phyloP scores from a whole-genome alignment of 108 stramenopile genomes.

The Bacterosira constricta region DNA sequence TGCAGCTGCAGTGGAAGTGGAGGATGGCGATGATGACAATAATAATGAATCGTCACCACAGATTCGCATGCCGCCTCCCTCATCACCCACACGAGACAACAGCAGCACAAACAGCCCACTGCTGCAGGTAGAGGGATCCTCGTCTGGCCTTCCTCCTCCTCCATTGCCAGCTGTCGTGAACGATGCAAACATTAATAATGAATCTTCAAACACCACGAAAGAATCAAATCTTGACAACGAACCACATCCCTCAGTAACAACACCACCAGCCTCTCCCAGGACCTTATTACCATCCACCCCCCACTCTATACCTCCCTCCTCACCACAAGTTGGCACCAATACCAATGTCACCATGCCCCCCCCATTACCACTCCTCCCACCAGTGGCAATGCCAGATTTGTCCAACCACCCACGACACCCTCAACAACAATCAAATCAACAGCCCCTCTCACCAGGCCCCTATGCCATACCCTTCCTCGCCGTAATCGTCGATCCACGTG shows the following conservation, averaged over 20 bases:
- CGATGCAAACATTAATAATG: not conserved
- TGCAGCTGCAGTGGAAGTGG: not conserved
- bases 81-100: not conserved
- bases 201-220: not conserved
- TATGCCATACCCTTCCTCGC: slow-evolving; percentile 75
- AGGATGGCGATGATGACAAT: not conserved
- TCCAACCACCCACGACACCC: slow-evolving; percentile 3
- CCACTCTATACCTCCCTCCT: slow-evolving; percentile 28
- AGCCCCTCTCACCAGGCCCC: slow-evolving; percentile 28
- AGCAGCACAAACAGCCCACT: not conserved
- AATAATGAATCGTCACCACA: not conserved
- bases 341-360: not conserved
- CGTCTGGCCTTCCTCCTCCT: not conserved
- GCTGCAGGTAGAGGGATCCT: not conserved
- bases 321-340: no score
- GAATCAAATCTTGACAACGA: not conserved
- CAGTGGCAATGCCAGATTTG: slow-evolving; percentile 15
- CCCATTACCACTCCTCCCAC: not conserved
- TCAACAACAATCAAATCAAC: slow-evolving; percentile 4
- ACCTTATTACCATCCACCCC: slow-evolving; percentile 33
- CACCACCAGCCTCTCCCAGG: not conserved
- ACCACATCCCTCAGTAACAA: not conserved
- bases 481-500: slow-evolving; percentile 86
- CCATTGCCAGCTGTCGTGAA: not conserved
- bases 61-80: not conserved